Conservation (phyloP, 495 filamentous ascomycete species). For the Xylaria cubensis region DNA sequence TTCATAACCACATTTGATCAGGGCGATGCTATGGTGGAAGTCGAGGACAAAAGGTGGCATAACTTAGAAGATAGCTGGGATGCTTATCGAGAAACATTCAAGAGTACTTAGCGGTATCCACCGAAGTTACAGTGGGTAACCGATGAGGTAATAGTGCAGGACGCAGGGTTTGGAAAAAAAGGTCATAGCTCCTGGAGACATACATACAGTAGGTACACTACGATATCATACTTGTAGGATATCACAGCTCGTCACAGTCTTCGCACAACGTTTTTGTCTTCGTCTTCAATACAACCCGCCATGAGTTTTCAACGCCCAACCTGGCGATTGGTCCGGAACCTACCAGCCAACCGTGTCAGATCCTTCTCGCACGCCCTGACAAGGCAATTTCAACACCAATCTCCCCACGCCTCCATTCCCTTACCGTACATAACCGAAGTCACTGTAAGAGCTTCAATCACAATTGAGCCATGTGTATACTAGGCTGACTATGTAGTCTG, state of each 20-base stretch:
- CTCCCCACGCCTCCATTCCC: conserved; percentile 65
- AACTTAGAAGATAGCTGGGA: background rate
- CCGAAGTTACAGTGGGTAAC: background rate
- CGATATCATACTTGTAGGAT: background rate
- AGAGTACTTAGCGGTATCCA: background rate
- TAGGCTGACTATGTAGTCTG: conserved; percentile 68
- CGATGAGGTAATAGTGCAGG: conserved; percentile 18
- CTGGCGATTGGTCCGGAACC: conserved; percentile 40
- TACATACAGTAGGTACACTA: too few relatives aligned
- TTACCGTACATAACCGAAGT: conserved; percentile 81
- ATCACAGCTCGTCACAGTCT: background rate
- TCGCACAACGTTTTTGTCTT: background rate
- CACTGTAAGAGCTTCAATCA: conserved; percentile 65
- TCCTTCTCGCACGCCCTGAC: conserved; percentile 47
- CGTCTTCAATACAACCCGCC: background rate
- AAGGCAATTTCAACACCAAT: conserved; percentile 33
- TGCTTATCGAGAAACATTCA: background rate
- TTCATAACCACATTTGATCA: conserved; percentile 40
- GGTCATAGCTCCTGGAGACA: conserved; percentile 6
- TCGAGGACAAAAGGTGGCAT: background rate
- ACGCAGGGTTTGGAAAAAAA: background rate
- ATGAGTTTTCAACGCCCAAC: conserved; percentile 47
- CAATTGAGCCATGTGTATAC: background rate
- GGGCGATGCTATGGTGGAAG: background rate
- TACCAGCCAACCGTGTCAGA: conserved; percentile 38